These are phyloP conservation scores for Anisodus tanguticus DNA, from an alignment of 257 asterid species.

Conservation along the genomic window DNA sequence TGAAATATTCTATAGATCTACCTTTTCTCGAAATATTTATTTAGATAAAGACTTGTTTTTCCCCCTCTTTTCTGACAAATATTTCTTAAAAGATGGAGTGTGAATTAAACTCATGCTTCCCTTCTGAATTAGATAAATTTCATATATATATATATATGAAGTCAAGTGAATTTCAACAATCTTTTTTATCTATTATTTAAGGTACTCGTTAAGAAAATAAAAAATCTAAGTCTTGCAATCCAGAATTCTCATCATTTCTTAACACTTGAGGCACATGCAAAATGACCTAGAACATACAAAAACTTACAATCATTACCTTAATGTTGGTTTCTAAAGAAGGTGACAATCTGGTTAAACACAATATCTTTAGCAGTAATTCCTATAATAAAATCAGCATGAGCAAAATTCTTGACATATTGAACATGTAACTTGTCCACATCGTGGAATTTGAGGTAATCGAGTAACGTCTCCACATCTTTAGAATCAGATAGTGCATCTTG, in stretches of 20 bases:
- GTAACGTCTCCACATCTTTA: constrained; percentile 64
- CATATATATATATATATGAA: too few species aligned
- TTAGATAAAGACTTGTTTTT: too few species aligned
- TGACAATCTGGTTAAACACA: constrained; percentile 61
- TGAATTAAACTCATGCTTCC: too few species aligned
- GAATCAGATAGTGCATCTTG: constrained; percentile 74
- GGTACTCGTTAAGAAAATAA: neutral
- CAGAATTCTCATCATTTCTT: neutral
- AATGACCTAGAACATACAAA: neutral
- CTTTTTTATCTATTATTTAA: neutral
- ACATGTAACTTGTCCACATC: constrained; percentile 67
- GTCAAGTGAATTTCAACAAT: neutral
- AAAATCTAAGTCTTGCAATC: neutral
- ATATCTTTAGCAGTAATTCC: constrained; percentile 71
- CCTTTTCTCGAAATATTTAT: too few species aligned
- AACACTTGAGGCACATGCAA: neutral
- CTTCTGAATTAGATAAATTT: too few species aligned
- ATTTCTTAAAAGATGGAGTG: too few species aligned
- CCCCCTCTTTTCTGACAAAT: too few species aligned
- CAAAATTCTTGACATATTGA: constrained; percentile 71
- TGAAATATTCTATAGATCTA: too few species aligned
- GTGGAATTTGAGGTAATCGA: constrained; percentile 59
- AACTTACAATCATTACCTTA: neutral
- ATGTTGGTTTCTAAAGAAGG: constrained; percentile 35
- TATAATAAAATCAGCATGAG: constrained; percentile 84